These are phyloP conservation scores for Boechera retrofracta DNA, from an alignment of 345 rosid species.

Conservation along the genomic window DNA sequence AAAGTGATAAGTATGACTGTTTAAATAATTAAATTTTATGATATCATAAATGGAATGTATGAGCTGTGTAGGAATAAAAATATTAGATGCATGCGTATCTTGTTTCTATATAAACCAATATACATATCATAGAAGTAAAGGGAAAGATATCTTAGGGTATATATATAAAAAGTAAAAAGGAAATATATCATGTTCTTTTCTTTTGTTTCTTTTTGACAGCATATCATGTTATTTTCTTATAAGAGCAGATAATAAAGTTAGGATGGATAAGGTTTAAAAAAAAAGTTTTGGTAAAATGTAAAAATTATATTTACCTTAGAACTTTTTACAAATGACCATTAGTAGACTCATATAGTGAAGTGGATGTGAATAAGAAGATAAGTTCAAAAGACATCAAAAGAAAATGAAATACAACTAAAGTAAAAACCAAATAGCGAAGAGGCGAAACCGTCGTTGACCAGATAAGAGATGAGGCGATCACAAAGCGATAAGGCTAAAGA, in stretches of 20 bases:
- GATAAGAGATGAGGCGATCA: too few relatives aligned
- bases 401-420: too few relatives aligned
- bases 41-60: conserved; percentile 8
- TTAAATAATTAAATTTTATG: not conserved
- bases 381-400: too few relatives aligned
- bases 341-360: too few relatives aligned
- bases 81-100: not conserved
- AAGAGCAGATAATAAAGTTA: not conserved
- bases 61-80: not conserved
- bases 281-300: too few relatives aligned
- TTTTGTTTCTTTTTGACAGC: not conserved
- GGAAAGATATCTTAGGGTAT: not conserved
- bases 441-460: too few relatives aligned
- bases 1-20: not conserved
- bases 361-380: too few relatives aligned
- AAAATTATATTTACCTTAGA: too few relatives aligned
- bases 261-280: not conserved
- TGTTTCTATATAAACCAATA: conserved; percentile 16
- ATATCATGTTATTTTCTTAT: not conserved
- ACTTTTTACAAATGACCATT: too few relatives aligned
- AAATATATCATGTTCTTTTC: not conserved
- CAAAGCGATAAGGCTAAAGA: too few relatives aligned
- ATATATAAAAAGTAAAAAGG: not conserved
- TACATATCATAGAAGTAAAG: not conserved
- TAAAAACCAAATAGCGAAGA: too few relatives aligned